Base-by-base conservation (phyloP, 768 basidiomycete species). In the Collybia sordida region DNA sequence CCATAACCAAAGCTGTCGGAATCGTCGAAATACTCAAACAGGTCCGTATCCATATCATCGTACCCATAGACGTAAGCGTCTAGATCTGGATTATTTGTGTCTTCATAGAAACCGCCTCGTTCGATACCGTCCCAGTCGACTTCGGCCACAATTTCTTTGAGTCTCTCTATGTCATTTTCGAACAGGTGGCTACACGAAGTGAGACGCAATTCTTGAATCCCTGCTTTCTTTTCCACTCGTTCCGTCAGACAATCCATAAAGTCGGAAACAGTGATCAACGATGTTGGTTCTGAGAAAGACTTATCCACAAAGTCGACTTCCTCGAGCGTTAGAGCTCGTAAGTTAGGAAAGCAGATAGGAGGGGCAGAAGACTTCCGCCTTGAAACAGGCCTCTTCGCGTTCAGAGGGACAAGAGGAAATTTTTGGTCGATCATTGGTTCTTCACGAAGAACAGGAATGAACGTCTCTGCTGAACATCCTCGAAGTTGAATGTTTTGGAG, bases 121-220 rank as follows among this genome's bases (percentile, higher is more conserved):
- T 65, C 66, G 17, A 62, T 17, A 12, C 48, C 62, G 50, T 74
- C 72, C 72, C 72, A 74, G 1, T 53, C 49, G n/a, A 72, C 64
- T 22, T 65, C 59, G 14, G 54, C 49, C 6, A 72, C 67, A 25
- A 70, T 49, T 24, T 65, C 56, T 42, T 54, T 38, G n/a, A 72
- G 44, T n/a, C 40, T 5, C 12, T 55, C 50, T 12, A 74, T 59
- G 17, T 63, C 54, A 0, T 60, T 56, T 3, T 49, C 24, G 3
- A 22, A 24, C 22, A 72, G 23, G 17, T 50, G 48, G 11, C 19
- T 56, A 54, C 72, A 74, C 5, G 62, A 54, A 6, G 34, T n/a
- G 18, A 74, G 49, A 22, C 44, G 50, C 45, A 73, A 41, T 17
- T 61, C 60, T 27, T 61, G 57, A 7, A 73, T 28, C 31, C 60